Evolutionary conservation across 495 filamentous ascomycete genomes (phyloP), one percentile per base, ranked within the genome.

Genomic region (Usnea hakonensis): DNA sequence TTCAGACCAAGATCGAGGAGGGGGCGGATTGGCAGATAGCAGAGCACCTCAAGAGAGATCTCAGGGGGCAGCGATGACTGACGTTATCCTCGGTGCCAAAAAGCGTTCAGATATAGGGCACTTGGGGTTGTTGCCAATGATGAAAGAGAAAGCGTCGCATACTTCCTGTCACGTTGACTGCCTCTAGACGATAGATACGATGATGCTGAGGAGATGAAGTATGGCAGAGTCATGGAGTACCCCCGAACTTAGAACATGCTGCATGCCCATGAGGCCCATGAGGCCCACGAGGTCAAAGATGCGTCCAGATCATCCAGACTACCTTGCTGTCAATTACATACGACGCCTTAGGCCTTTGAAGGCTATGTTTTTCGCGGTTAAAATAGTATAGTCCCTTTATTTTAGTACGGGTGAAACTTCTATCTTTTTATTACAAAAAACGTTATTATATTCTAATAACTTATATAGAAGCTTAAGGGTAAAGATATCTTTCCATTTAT

Each of bases 1-100:
- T 73, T 76, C 19, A 68, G 69, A 23, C 72, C 75, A 58, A 75
- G 75, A 33, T 68, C 26, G 14, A 76, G 64, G 13, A 75, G 62
- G 19, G 73, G 67, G 30, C 67, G 41, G 44, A 73, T 65, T 21
- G 74, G 65, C 21, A 77, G 69, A 38, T 72, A 67, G 30, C 69
- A 72, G 6, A 75, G 71, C 37, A 75, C 73, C 30, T 72, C 68
- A 38, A 73, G 64, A 50, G 71, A 62, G 41, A 77, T 56, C 66
- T 76, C 75, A 32, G 69, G 46, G 6, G 75, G 75, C 10, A 76
- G 64, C 23, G 58, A 54, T 13, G 30, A 16, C 17, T n/a, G 58
- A 40, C 28, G 13, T 57, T 8, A 36, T 0, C 58, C 57, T 58
- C 10, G 10, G 40, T 52, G 37, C 11, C 23, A 5, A 44, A 23